These are phyloP conservation scores for Phytopythium mirpurense DNA, from an alignment of 352 stramenopile species.

Conservation along the genomic window DNA sequence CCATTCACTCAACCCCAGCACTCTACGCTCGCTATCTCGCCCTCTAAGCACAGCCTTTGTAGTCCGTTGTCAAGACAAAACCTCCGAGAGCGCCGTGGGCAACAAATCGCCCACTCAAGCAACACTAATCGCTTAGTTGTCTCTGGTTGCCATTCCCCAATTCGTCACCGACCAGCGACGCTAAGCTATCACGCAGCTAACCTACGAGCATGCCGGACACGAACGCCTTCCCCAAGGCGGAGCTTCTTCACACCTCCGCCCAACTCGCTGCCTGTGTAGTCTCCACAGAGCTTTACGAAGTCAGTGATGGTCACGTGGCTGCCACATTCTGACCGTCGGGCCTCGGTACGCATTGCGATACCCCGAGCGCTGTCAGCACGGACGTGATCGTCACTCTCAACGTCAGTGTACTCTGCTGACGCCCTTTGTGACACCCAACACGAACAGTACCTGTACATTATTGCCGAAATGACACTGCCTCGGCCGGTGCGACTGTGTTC, in stretches of 20 bases:
- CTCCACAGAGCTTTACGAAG: background rate
- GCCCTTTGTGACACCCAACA: background rate
- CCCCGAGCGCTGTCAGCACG: background rate
- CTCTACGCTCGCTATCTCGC: background rate
- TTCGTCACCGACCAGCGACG: conserved; percentile 1
- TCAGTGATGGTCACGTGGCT: background rate
- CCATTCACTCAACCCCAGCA: background rate
- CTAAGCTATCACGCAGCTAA: background rate
- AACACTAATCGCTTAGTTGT: background rate
- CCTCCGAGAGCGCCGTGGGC: no score
- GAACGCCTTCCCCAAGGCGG: background rate
- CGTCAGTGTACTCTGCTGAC: background rate
- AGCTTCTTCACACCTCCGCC: background rate
- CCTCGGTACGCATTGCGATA: background rate
- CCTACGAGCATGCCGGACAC: background rate
- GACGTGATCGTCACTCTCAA: background rate
- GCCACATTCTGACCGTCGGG: background rate
- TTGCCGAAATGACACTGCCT: no score
- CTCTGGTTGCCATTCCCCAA: background rate
- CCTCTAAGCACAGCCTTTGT: no score
- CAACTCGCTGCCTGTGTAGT: background rate
- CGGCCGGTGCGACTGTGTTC: no score
- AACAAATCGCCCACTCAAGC: background rate
- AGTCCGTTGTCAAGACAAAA: no score
- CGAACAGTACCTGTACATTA: no score